These are phyloP conservation scores for Amanita molliuscula DNA, from an alignment of 768 basidiomycete species.

Conservation along the genomic window DNA sequence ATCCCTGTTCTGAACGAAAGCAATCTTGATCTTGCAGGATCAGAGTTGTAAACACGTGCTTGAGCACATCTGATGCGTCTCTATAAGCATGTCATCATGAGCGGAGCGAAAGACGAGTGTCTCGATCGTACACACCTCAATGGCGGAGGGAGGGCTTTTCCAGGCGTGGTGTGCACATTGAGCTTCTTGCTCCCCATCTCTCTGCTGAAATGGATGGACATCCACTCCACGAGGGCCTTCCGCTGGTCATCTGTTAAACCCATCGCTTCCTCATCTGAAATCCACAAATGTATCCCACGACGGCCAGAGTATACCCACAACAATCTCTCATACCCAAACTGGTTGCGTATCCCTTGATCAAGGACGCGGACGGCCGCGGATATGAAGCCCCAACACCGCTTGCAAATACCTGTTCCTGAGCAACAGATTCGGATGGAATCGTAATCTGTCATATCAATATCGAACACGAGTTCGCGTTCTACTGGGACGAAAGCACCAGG, in stretches of 20 bases:
- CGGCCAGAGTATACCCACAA: conserved; percentile 99
- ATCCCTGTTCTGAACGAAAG: conserved; percentile 61
- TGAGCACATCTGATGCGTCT: conserved; percentile 39
- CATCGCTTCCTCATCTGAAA: conserved; percentile 84
- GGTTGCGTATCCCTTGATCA: conserved; percentile 67
- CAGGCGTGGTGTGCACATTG: conserved; percentile 44
- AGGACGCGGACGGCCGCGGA: conserved; percentile 84
- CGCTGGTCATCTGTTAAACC: conserved; percentile 88
- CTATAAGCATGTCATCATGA: conserved; percentile 15
- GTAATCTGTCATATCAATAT: conserved; percentile 99
- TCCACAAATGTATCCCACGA: conserved; percentile 97
- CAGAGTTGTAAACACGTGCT: conserved; percentile 47
- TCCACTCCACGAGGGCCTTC: conserved; percentile 74
- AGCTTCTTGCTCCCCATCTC: conserved; percentile 78
- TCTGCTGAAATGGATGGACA: conserved; percentile 76
- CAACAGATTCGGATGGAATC: conserved; percentile 94
- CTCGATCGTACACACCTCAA: conserved; percentile 41
- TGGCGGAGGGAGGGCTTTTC: conserved; percentile 54
- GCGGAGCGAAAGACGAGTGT: not conserved
- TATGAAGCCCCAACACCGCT: conserved; percentile 92
- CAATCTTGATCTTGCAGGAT: conserved; percentile 80
- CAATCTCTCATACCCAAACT: conserved; percentile 85
- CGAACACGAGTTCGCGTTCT: conserved; percentile 91
- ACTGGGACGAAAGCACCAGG: conserved; percentile 62
- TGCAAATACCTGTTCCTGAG: conserved; percentile 83